phyloP scores from a whole-genome alignment of 139 green algal genomes.

The Coelastrella sp. region DNA sequence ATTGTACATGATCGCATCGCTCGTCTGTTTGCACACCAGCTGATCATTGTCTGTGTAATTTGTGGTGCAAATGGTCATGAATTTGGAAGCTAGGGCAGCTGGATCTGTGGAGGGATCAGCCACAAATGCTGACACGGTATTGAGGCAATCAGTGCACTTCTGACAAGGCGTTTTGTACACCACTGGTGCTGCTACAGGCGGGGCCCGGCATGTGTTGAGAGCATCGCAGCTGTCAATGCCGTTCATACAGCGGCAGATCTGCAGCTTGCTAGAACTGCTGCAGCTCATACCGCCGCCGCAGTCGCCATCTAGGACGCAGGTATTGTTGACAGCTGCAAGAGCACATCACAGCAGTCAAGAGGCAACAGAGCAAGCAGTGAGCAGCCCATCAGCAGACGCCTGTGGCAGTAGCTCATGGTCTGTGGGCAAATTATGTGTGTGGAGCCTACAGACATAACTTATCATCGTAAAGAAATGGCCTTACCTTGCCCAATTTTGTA shows the following conservation, averaged over 20 bases:
- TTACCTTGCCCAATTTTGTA: too few species aligned
- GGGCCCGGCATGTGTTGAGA: conserved; percentile 2
- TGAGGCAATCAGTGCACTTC: not conserved
- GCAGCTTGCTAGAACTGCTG: not conserved
- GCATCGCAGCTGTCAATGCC: conserved; percentile 24
- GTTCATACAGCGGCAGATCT: conserved; percentile 8
- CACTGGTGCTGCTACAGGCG: not conserved
- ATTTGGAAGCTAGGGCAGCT: not conserved
- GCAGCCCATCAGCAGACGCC: too few species aligned
- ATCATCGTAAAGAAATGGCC: too few species aligned
- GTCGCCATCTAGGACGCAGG: not conserved
- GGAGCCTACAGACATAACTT: too few species aligned
- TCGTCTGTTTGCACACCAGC: not conserved
- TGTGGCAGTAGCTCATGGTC: too few species aligned
- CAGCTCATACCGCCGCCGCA: not conserved
- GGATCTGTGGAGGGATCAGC: not conserved
- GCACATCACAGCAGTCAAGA: not conserved
- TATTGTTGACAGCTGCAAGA: conserved; percentile 20
- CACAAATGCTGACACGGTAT: not conserved
- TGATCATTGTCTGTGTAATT: not conserved
- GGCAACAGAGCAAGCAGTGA: too few species aligned
- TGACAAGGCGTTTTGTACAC: not conserved
- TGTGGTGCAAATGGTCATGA: conserved; percentile 1
- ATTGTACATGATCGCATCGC: not conserved
- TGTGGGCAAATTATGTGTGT: too few species aligned